Evolutionary conservation across 495 filamentous ascomycete species (phyloP), one percentile per base, ranked within the genome.

Genomic region (Penicillium paradoxum): DNA sequence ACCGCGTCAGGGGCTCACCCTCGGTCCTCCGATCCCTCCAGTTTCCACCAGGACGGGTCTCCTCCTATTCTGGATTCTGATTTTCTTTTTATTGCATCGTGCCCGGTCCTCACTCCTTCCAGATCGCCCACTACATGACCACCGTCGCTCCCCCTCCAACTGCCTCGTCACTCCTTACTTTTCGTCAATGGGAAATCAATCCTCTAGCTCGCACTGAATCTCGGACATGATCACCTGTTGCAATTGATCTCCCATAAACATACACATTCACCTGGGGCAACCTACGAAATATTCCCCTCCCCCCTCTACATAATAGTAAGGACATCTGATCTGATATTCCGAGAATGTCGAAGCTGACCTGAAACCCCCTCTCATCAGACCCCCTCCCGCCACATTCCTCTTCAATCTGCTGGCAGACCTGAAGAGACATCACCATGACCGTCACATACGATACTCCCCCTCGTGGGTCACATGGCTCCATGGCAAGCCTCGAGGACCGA

Each of bases 401-500:
- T 57, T 59, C 46, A 46, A 61, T 77, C 74, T 77, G 74, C 74
- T 66, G 74, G 74, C 70, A 73, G 70, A 74, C 38, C 55, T 34
- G 56, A 65, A 64, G 65, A 63, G 60, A 69, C 52, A 46, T 66
- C 56, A 83, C 59, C 49, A 90, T 91, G 87, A 83, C 84, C 21
- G 78, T 86, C 65, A 73, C 80, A 63, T 82, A 86, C 64, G 85
- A 89, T 47, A 58, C 79, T 42, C 74, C 81, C 63, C 75, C 81
- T 56, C 76, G 83, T 55, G 78, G 76, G 63, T 73, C 76, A 24
- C 69, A 73, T 14, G 67, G 68, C 45, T 76, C 80, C 52, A 72
- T 77, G 52, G 63, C 80, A 7, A 75, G 76, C 24, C 76, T 91
- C 11, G 84, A 88, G 69, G 93, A 97, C 67, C 84, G 90, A 55